These are phyloP conservation scores for Pythium sukuiense DNA, from an alignment of 352 stramenopile genomes.

Conservation along the genomic window DNA sequence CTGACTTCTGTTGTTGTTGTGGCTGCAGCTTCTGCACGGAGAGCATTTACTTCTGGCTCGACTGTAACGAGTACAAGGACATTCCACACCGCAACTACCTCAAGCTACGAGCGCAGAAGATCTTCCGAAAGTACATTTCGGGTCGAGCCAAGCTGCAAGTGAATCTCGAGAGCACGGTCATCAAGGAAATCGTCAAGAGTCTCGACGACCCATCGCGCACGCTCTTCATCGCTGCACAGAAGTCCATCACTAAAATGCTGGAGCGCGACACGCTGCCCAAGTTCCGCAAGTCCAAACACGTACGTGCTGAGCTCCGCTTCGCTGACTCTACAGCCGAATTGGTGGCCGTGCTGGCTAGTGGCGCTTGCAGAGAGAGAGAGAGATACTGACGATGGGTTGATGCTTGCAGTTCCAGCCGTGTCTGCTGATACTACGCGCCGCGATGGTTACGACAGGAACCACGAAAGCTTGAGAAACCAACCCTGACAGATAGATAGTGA, in stretches of 20 bases:
- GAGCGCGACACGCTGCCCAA: conserved; percentile 74
- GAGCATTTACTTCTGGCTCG: conserved; percentile 84
- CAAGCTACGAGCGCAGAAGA: conserved; percentile 75
- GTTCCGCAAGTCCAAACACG: conserved; percentile 69
- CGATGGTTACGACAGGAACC: conserved; percentile 6
- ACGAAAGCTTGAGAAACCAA: background rate
- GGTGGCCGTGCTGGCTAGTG: background rate
- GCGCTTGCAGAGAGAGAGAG: background rate
- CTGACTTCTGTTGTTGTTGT: conserved; percentile 1
- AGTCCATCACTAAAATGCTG: conserved; percentile 77
- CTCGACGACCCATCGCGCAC: conserved; percentile 58
- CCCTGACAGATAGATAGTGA: background rate
- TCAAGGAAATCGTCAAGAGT: conserved; percentile 54
- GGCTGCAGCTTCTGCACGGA: conserved; percentile 67
- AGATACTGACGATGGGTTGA: background rate
- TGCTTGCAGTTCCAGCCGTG: conserved; percentile 24
- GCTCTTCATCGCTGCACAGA: conserved; percentile 57
- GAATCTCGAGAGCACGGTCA: conserved; percentile 58
- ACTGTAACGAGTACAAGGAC: conserved; percentile 82
- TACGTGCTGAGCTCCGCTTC: conserved; percentile 27
- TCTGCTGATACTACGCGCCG: conserved; percentile 19
- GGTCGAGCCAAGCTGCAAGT: conserved; percentile 65
- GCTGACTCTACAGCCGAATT: background rate
- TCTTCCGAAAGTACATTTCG: conserved; percentile 79
- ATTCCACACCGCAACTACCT: conserved; percentile 75